phyloP scores from a whole-genome alignment of 306 rosid genomes.

The Dryas drummondii region DNA sequence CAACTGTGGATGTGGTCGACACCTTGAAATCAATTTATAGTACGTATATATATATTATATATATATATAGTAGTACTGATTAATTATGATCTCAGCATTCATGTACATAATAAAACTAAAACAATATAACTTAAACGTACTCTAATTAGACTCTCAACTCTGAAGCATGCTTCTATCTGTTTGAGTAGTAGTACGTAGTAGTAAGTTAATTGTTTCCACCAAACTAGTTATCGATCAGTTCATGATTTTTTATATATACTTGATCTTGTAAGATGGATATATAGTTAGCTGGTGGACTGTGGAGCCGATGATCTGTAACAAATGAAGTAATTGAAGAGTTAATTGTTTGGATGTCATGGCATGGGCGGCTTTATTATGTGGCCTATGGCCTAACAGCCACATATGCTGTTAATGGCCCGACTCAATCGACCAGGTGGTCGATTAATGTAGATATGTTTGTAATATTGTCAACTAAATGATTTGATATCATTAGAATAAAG shows the following conservation, averaged over 20 bases:
- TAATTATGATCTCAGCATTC: neutral
- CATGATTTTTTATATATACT: no score
- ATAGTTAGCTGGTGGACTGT: conserved; percentile 9
- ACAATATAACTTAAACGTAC: no score
- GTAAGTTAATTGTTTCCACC: no score
- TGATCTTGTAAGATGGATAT: no score
- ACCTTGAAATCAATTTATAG: neutral
- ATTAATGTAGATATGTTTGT: conserved; percentile 27
- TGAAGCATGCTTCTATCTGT: no score
- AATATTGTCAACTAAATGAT: conserved; percentile 21
- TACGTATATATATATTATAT: neutral
- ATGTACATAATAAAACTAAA: neutral
- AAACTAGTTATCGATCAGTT: no score
- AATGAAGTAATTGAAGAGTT: conserved; percentile 11
- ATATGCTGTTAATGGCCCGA: conserved; percentile 38
- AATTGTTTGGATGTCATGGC: conserved; percentile 12
- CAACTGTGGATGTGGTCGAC: conserved; percentile 53
- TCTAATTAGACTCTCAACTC: no score
- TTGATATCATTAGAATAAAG: conserved; percentile 3
- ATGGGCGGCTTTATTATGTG: conserved; percentile 14
- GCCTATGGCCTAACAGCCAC: conserved; percentile 38
- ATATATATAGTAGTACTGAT: neutral
- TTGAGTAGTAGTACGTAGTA: no score
- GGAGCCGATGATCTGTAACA: conserved; percentile 8
- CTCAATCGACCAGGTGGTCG: conserved; percentile 31